A percentile compares a stretch with the other conserved stretches of the same genome.
Conservation (phyloP, 345 rosid species). For the Salix purpurea region DNA sequence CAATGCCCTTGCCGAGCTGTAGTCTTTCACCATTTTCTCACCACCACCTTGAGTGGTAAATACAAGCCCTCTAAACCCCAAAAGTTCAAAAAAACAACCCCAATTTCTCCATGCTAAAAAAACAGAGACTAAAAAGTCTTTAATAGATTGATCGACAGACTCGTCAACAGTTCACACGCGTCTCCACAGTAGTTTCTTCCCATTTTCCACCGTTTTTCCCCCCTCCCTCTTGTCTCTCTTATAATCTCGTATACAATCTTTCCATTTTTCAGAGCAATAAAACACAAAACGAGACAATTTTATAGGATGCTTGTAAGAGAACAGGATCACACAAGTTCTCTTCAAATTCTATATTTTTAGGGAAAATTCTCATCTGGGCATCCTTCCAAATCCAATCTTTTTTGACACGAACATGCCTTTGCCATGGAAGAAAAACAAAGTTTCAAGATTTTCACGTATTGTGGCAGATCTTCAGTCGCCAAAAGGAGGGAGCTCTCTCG, state of each 20-base stretch:
- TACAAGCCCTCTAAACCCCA: not conserved
- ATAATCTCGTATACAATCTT: not conserved
- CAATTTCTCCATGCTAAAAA: not conserved
- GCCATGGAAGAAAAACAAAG: slow-evolving; percentile 66
- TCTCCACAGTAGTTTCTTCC: not conserved
- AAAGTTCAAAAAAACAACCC: not conserved
- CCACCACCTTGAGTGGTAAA: not conserved
- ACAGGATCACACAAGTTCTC: not conserved
- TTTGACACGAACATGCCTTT: slow-evolving; percentile 46
- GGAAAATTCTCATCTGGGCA: not conserved
- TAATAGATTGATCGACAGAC: too few species aligned
- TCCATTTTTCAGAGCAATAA: not conserved
- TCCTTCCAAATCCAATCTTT: not conserved
- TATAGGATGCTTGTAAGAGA: not conserved
- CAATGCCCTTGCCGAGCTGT: too few species aligned
- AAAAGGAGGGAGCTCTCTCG: slow-evolving; percentile 62
- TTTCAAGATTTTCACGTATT: slow-evolving; percentile 52
- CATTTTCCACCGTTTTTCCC: not conserved
- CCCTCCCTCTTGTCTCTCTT: not conserved
- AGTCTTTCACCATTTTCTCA: not conserved
- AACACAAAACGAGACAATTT: not conserved
- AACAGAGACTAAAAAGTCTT: not conserved
- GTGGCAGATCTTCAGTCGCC: slow-evolving; percentile 73
- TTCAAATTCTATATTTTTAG: not conserved
- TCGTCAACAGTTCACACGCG: not conserved